Evolutionary conservation across 139 green algal genomes (phyloP).

Genomic region (Limnomonas spitsbergensis): DNA sequence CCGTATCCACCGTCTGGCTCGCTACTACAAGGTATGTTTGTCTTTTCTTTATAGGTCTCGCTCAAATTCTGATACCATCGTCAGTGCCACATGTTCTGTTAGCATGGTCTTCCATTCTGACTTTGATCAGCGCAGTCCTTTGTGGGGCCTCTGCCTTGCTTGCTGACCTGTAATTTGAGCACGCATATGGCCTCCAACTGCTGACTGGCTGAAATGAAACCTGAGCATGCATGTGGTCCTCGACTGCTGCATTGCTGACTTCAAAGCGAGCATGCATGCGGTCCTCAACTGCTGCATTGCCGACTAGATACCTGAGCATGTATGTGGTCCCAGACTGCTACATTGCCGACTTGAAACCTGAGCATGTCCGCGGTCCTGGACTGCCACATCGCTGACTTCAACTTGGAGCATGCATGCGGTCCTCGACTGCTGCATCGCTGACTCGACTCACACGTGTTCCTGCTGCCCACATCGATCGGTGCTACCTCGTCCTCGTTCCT

Average conservation of each 20-base stretch:
- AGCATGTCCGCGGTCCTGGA: no score
- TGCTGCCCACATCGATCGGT: not conserved
- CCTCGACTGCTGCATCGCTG: conserved; percentile 15
- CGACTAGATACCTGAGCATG: conserved; percentile 19
- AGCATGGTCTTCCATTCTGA: no score
- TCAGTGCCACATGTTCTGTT: no score
- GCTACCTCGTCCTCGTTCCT: no score
- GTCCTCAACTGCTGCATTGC: conserved; percentile 14
- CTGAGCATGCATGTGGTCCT: conserved; percentile 15
- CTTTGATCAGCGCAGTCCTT: no score
- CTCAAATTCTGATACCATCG: not conserved
- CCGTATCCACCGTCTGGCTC: conserved; percentile 96
- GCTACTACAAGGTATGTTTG: conserved; percentile 96
- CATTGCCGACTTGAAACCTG: no score
- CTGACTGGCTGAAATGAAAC: no score
- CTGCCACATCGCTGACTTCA: no score
- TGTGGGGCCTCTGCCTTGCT: no score
- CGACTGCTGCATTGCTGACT: conserved; percentile 16
- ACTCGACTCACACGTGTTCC: no score
- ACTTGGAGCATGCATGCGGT: conserved; percentile 15
- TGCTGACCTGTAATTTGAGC: no score
- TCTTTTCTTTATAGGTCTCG: not conserved
- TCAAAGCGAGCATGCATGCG: conserved; percentile 18
- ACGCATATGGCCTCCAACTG: no score
- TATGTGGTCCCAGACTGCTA: conserved; percentile 3